Evolutionary conservation across 805 yeast genomes (phyloP).

Genomic region (Pichia thaimueangensis): DNA sequence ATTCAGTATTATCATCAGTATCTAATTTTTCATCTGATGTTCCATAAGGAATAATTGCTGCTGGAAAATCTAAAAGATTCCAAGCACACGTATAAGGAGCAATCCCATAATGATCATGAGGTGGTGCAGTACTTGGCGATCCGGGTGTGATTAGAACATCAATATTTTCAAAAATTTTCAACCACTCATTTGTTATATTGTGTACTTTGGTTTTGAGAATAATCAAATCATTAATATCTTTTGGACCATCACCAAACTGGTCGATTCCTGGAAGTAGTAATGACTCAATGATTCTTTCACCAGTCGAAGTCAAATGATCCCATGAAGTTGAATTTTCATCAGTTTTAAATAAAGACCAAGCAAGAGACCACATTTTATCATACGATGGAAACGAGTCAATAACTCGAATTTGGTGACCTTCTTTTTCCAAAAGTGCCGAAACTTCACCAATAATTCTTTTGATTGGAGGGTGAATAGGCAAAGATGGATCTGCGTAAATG

Average conservation of each 20-base stretch:
- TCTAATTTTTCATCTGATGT: conserved; percentile 41
- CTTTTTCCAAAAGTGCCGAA: neutral
- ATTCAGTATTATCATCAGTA: conserved; percentile 1
- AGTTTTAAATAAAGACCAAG: neutral
- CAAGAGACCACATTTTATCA: conserved; percentile 1
- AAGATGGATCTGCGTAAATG: conserved; percentile 55
- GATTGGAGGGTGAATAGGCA: conserved; percentile 64
- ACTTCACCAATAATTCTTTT: conserved; percentile 36
- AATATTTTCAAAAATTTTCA: conserved; percentile 42
- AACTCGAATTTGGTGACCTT: neutral
- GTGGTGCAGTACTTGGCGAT: conserved; percentile 63
- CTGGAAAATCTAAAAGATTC: conserved; percentile 67
- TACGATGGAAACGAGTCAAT: neutral
- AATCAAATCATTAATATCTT: conserved; percentile 51
- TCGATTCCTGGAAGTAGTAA: conserved; percentile 53
- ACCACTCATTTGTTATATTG: conserved; percentile 46
- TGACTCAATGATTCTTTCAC: conserved; percentile 49
- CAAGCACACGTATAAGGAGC: conserved; percentile 58
- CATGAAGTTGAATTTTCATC: neutral
- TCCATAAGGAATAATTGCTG: conserved; percentile 57
- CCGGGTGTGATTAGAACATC: conserved; percentile 66
- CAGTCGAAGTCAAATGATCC: neutral
- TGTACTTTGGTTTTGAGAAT: conserved; percentile 49
- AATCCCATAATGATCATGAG: conserved; percentile 39
- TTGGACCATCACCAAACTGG: conserved; percentile 36